Evolutionary conservation across 2,329 filamentous ascomycete species (phyloP).

Genomic region (Aureobasidium leucospermi): DNA sequence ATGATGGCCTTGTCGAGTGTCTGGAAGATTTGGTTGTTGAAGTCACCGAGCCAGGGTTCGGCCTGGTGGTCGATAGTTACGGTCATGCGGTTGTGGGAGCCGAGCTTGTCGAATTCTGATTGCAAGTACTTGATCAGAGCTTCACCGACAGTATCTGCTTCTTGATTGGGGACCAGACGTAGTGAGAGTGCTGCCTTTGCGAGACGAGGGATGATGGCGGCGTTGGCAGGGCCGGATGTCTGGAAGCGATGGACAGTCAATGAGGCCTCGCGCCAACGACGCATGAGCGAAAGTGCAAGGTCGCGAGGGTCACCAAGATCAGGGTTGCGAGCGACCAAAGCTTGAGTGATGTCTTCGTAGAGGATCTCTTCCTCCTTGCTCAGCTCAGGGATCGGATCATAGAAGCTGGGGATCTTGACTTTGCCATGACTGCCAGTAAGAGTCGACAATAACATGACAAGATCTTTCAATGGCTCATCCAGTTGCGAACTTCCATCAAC

Average conservation of each 20-base stretch:
- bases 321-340: slow-evolving; percentile 66
- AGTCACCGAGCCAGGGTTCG: slow-evolving; percentile 93
- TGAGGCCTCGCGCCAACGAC: slow-evolving; percentile 90
- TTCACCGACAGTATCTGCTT: slow-evolving; percentile 67
- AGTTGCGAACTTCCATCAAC: slow-evolving; percentile 91
- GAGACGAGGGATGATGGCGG: slow-evolving; percentile 82
- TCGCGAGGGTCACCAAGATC: slow-evolving; percentile 55
- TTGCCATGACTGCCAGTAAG: slow-evolving; percentile 75
- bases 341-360: slow-evolving; percentile 76
- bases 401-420: slow-evolving; percentile 81
- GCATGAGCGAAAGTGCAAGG: slow-evolving; percentile 82
- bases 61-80: slow-evolving; percentile 88
- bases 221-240: slow-evolving; percentile 79
- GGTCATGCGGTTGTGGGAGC: slow-evolving; percentile 71
- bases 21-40: slow-evolving; percentile 81
- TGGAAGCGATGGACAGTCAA: slow-evolving; percentile 90
- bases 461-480: slow-evolving; percentile 85
- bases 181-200: slow-evolving; percentile 85
- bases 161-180: slow-evolving; percentile 87
- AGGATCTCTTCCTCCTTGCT: slow-evolving; percentile 68
- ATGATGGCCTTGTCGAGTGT: slow-evolving; percentile 81
- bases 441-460: slow-evolving; percentile 73
- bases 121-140: slow-evolving; percentile 61
- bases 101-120: slow-evolving; percentile 63
- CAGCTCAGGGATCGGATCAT: slow-evolving; percentile 72